Conservation (phyloP, 1,139 yeast species). For the Candida albicans region DNA sequence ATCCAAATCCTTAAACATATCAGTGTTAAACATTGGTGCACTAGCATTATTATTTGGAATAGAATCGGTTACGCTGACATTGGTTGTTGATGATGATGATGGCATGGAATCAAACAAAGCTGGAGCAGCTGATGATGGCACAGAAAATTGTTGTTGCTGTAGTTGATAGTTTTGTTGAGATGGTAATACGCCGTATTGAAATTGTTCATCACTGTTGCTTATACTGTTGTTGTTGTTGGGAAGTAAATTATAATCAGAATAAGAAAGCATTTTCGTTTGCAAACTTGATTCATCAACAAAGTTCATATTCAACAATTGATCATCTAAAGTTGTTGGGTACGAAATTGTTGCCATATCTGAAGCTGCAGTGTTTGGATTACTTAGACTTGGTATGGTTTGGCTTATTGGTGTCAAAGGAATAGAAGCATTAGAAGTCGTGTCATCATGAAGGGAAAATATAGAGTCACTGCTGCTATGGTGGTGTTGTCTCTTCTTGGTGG, state of each 20-base stretch:
- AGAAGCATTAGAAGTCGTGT: neutral
- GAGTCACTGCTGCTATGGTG: neutral
- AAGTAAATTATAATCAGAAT: neutral
- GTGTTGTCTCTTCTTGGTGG: neutral
- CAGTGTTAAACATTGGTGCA: too few relatives aligned
- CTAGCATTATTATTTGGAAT: too few relatives aligned
- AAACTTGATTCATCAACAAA: conserved; percentile 2
- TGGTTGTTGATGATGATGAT: too few relatives aligned
- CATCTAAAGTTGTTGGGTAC: conserved; percentile 8
- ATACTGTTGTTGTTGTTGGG: neutral
- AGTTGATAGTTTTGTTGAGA: conserved; percentile 2
- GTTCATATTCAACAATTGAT: conserved; percentile 5
- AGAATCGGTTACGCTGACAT: too few relatives aligned
- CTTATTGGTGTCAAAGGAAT: conserved; percentile 13
- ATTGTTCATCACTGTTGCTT: conserved; percentile 28
- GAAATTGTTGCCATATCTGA: conserved; percentile 9
- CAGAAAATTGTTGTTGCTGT: conserved; percentile 6
- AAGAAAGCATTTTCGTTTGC: neutral
- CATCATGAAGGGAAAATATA: neutral
- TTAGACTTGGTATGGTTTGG: conserved; percentile 7
- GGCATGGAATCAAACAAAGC: neutral
- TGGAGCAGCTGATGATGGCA: conserved; percentile 7
- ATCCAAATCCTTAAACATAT: too few relatives aligned
- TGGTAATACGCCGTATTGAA: too few relatives aligned
- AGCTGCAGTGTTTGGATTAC: conserved; percentile 6